Evolutionary conservation across 2,329 filamentous ascomycete species (phyloP).

Genomic region (Fusarium subglutinans): DNA sequence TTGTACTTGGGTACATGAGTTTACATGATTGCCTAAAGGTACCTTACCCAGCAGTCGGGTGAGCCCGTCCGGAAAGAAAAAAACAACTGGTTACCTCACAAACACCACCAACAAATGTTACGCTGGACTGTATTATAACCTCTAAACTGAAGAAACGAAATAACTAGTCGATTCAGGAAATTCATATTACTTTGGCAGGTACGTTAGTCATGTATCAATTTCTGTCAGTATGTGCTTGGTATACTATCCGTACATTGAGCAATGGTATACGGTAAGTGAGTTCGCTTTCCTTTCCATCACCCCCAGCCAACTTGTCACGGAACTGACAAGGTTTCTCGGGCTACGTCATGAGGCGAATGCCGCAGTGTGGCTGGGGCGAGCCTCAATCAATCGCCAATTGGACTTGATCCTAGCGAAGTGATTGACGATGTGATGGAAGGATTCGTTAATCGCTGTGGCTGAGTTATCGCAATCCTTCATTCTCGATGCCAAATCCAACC

Average conservation of each 20-base stretch:
- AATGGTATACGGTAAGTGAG: neutral
- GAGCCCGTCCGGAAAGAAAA: neutral
- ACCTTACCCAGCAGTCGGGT: neutral
- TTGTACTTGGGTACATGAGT: neutral
- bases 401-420: conserved; percentile 11
- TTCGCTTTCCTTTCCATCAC: neutral
- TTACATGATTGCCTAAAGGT: too few relatives aligned
- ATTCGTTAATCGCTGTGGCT: conserved; percentile 28
- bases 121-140: neutral
- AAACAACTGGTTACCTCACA: neutral
- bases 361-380: conserved; percentile 14
- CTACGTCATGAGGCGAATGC: conserved; percentile 37
- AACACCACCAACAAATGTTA: neutral
- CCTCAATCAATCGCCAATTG: conserved; percentile 13
- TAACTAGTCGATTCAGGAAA: too few relatives aligned
- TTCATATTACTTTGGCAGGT: neutral
- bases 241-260: neutral
- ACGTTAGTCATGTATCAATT: neutral
- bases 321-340: neutral
- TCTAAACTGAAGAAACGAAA: neutral
- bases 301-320: neutral
- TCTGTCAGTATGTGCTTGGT: neutral
- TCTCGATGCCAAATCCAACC: neutral
- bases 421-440: neutral
- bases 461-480: conserved; percentile 6